Evolutionary conservation across 805 yeast genomes (phyloP), one percentile per base, ranked within the genome.

Genomic region (Lachancea dasiensis): DNA sequence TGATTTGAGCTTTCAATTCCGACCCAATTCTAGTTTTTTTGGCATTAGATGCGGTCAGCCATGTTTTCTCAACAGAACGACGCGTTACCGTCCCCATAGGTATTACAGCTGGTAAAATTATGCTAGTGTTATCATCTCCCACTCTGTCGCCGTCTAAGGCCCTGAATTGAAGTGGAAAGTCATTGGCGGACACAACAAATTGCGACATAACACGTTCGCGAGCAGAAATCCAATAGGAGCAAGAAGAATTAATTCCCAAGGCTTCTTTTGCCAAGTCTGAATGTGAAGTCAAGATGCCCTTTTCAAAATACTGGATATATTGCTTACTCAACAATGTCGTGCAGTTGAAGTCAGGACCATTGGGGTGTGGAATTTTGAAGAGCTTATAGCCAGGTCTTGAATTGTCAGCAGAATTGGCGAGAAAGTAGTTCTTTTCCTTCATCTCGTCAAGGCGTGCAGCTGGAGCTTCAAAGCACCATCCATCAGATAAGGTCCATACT

Each of bases 41-140:
- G 1, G 95, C 95, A 62, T 94, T 94, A 1, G 96, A 84, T 0
- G 98, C 98, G 0, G 99, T 92, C 24, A 92, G 65, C 99, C 99
- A 92, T 0, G 97, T 86, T 45, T 86, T 86, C 56, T 92, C 99
- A 2, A 92, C 96, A 2, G 97, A 96, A 47, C 99, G 70, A 49
- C 98, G 69, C 0, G 99, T 92, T 6, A 92, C 79, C 0, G 99
- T 94, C 1, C 99, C 99, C 96, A 92, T 92, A 2, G 95, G 75
- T 6, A 86, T 70, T 29, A 90, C 69, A 35, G 77, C 75, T 1
- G 99, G 99, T 11, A 92, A 52, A 21, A 94, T 92, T 34, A 89
- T 67, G 0, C 94, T 95, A 45, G 77, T 50, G 1, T 63, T 63
- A 16, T 51, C 48, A 9, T 48, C 46, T 1, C 35, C 23, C 3